Evolutionary conservation across 2,329 filamentous ascomycete genomes (phyloP).

Genomic region (Ceratocystis smalleyi): DNA sequence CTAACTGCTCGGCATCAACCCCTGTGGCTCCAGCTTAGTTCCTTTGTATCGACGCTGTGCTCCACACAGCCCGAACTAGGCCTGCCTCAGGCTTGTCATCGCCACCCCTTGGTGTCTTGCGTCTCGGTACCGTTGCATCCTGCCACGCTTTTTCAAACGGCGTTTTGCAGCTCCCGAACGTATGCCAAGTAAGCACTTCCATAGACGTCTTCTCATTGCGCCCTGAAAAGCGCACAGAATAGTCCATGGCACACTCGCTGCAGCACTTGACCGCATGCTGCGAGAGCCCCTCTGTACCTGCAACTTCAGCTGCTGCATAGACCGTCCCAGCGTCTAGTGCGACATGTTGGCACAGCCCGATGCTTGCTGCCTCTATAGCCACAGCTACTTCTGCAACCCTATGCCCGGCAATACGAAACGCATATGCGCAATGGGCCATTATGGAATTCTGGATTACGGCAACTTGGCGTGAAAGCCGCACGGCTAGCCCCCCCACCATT

Average conservation of each 20-base stretch:
- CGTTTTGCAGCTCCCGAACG: slow-evolving; percentile 5
- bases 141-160: slow-evolving; percentile 11
- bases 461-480: neutral
- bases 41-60: neutral
- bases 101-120: neutral
- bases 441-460: neutral
- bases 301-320: neutral
- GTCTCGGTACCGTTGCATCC: neutral
- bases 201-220: neutral
- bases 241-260: slow-evolving; percentile 5
- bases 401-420: neutral
- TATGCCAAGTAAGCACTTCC: slow-evolving; percentile 7
- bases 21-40: neutral
- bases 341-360: slow-evolving; percentile 8
- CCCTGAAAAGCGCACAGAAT: neutral
- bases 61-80: slow-evolving; percentile 8
- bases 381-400: neutral
- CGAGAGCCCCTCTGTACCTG: neutral
- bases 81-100: neutral
- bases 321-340: neutral
- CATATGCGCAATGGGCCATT: neutral
- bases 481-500: too few relatives aligned
- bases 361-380: neutral
- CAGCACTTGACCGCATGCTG: neutral
- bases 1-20: too few relatives aligned